Base-by-base conservation (phyloP, 2,329 filamentous ascomycete species). In the Exophiala sideris region DNA sequence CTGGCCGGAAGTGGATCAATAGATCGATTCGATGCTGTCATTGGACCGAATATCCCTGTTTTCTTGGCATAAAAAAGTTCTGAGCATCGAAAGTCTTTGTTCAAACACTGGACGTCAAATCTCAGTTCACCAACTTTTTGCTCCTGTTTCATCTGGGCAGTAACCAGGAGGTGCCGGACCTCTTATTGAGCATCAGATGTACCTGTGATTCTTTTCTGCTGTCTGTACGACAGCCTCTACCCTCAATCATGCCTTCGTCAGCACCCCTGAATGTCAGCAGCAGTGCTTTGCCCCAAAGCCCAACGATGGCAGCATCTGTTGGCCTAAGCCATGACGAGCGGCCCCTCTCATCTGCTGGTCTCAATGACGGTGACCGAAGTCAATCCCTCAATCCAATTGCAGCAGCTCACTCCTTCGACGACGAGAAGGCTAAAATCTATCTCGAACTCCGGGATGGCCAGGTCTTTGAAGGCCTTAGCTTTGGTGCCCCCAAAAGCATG, bases 401-500 rank as follows among this genome's bases (percentile, higher is more conserved):
- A 60, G 80, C 84, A 61, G 80, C 84, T 64, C 81, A 80, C 65
- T 75, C 83, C 60, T 72, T 77, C 61, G 77, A 70, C 56, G 68
- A 67, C 48, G 64, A 65, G 61, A 82, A 86, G 66, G 79, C 81
- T 54, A 79, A 88, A 67, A 81, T 95, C 76, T 88, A 87, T 71
- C 87, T 99, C 64, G 92, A 99, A 79, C 86, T 99, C 64, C 82
- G 94, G 73, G 91, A 97, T 79, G 91, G 91, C 73, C 84, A 87
- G 54, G 83, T 90, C 69, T 95, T 91, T 79, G 89, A 95, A 71
- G 94, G 94, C 65, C 91, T 89, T 79, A 96, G 91, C 81, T 99
- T 99, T 71, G 94, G 94, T 74, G 91, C 92, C 61, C 81, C 89
- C 68, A 96, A 91, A 82, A 96, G 89, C 77, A 85, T 95, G 68